These are phyloP conservation scores for Holtermanniella nyarrowii DNA, from an alignment of 768 basidiomycete genomes.

Conservation along the genomic window DNA sequence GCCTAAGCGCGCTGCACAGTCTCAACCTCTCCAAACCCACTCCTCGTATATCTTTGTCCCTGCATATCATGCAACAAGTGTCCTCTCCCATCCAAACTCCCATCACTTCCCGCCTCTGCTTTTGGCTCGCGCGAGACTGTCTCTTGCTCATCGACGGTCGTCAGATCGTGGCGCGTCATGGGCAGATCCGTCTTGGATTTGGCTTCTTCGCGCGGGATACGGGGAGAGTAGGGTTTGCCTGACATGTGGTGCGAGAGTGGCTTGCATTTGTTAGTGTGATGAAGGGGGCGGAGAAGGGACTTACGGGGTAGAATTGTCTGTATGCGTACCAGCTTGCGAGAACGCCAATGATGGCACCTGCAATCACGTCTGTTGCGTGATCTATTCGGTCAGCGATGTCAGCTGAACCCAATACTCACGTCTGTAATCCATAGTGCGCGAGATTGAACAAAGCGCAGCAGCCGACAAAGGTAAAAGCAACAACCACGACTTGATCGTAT, in stretches of 20 bases:
- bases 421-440: conserved; percentile 38
- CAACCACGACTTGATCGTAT: conserved; percentile 38
- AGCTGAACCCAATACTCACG: conserved; percentile 6
- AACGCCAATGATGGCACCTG: conserved; percentile 32
- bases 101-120: too few relatives aligned
- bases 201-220: conserved; percentile 10
- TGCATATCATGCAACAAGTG: neutral
- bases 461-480: conserved; percentile 31
- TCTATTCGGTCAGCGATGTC: conserved; percentile 1
- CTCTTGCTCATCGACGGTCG: neutral
- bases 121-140: neutral
- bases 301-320: conserved; percentile 35
- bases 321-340: conserved; percentile 30
- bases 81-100: neutral
- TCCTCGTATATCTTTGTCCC: too few relatives aligned
- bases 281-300: neutral
- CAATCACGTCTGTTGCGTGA: conserved; percentile 35
- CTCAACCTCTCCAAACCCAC: too few relatives aligned
- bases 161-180: neutral
- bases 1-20: too few relatives aligned
- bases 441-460: conserved; percentile 24
- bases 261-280: conserved; percentile 5
- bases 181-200: neutral
- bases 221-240: conserved; percentile 30
- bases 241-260: conserved; percentile 14